phyloP scores from a whole-genome alignment of 2,329 filamentous ascomycete species.

The Byssothecium circinans region DNA sequence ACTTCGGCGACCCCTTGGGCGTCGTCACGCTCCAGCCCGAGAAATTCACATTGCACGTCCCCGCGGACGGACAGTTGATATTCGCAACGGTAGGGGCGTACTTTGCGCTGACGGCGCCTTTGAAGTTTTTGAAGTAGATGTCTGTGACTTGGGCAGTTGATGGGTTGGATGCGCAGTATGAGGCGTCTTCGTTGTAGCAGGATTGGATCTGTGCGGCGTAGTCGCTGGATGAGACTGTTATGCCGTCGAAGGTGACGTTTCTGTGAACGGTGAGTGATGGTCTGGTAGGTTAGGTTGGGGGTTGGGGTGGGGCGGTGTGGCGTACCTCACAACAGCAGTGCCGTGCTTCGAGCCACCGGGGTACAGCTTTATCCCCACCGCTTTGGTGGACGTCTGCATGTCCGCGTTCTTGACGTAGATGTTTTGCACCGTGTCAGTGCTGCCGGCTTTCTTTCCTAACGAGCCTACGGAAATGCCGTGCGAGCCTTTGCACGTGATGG shows the following conservation, averaged over 20 bases:
- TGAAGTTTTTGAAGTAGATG: constrained; percentile 10
- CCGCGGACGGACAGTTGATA: constrained; percentile 7
- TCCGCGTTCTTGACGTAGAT: constrained; percentile 45
- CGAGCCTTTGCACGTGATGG: constrained; percentile 52
- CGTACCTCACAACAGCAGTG: not conserved
- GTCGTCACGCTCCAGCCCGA: constrained; percentile 6
- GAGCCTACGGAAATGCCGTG: constrained; percentile 55
- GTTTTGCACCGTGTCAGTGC: constrained; percentile 48
- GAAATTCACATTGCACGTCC: constrained; percentile 9
- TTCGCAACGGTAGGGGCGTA: constrained; percentile 7
- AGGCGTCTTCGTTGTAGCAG: constrained; percentile 9
- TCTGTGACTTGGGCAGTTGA: constrained; percentile 7
- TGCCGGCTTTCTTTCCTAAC: constrained; percentile 40
- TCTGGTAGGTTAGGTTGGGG: no score
- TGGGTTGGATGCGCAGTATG: constrained; percentile 5
- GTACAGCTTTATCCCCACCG: constrained; percentile 53
- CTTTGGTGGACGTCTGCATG: constrained; percentile 50
- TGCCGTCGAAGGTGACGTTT: constrained; percentile 10
- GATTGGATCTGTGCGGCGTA: constrained; percentile 10
- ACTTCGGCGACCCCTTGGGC: constrained; percentile 1
- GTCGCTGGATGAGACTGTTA: constrained; percentile 6
- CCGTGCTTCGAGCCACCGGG: constrained; percentile 32
- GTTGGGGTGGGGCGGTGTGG: no score
- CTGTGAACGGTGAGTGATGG: not conserved
- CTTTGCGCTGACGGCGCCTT: constrained; percentile 7